Conservation (phyloP, 2,329 filamentous ascomycete species). For the Cladosporium sp. region DNA sequence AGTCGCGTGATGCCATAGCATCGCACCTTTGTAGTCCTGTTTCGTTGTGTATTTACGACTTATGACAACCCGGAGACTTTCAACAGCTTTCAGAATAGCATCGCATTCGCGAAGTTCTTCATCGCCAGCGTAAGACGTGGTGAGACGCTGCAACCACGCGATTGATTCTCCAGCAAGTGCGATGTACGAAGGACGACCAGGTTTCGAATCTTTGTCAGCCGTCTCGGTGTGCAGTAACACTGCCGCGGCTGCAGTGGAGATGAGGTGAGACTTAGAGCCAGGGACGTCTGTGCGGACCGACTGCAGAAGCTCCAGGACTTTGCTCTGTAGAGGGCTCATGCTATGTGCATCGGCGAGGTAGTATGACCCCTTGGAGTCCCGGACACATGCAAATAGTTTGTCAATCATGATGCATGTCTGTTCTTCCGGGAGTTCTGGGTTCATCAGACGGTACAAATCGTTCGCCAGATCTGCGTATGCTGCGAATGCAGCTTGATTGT, state of each 20-base stretch:
- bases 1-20: conserved; percentile 78
- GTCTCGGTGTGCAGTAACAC: conserved; percentile 59
- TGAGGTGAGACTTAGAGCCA: conserved; percentile 62
- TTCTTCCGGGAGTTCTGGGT: conserved; percentile 57
- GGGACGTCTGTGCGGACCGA: conserved; percentile 63
- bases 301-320: conserved; percentile 64
- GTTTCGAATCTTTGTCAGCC: conserved; percentile 13
- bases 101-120: conserved; percentile 66
- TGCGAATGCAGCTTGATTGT: conserved; percentile 74
- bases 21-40: conserved; percentile 63
- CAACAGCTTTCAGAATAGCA: conserved; percentile 61
- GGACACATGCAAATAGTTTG: conserved; percentile 67
- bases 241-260: not conserved
- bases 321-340: conserved; percentile 66
- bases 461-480: conserved; percentile 76
- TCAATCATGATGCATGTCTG: conserved; percentile 64
- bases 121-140: conserved; percentile 44
- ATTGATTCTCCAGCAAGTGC: conserved; percentile 84
- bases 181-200: conserved; percentile 70
- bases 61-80: conserved; percentile 66
- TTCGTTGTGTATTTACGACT: conserved; percentile 75
- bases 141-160: conserved; percentile 59
- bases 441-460: conserved; percentile 73
- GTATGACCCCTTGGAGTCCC: conserved; percentile 61
- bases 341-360: conserved; percentile 71